Percentiles rank a stretch among this genome's conserved stretches.
Evolutionary conservation across 495 filamentous ascomycete genomes (phyloP).

Genomic region (Podospora appendiculata): DNA sequence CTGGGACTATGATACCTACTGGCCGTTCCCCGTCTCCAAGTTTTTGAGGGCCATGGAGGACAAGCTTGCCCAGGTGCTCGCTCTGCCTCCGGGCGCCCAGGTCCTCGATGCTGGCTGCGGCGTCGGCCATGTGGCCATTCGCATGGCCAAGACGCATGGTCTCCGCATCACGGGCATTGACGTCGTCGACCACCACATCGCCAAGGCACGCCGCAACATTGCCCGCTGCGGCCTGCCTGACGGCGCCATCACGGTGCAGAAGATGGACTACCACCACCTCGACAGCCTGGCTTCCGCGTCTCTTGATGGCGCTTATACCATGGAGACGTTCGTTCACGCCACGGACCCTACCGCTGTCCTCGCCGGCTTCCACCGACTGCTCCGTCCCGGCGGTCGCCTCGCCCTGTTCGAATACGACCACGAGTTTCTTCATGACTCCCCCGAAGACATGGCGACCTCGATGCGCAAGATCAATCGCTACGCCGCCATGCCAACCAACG

Average conservation of each 20-base stretch:
- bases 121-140: conserved; percentile 40
- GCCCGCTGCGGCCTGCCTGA: conserved; percentile 27
- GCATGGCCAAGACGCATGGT: conserved; percentile 31
- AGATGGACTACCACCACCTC: conserved; percentile 49
- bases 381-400: conserved; percentile 42
- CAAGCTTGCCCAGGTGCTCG: conserved; percentile 30
- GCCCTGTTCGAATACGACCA: conserved; percentile 48
- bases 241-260: conserved; percentile 26
- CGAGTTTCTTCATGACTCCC: conserved; percentile 16
- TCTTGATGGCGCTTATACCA: conserved; percentile 50
- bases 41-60: conserved; percentile 43
- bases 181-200: conserved; percentile 42
- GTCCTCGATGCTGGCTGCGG: conserved; percentile 50
- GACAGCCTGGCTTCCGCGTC: conserved; percentile 25
- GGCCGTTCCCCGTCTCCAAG: conserved; percentile 39
- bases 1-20: conserved; percentile 36
- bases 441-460: neutral
- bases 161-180: conserved; percentile 43
- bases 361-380: conserved; percentile 38
- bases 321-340: conserved; percentile 53
- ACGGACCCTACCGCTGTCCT: conserved; percentile 41
- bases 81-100: conserved; percentile 26
- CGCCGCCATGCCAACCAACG: conserved; percentile 43
- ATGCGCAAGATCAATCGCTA: conserved; percentile 34
- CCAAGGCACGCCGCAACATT: conserved; percentile 35